Percentiles rank a stretch among this genome's conserved stretches.
Evolutionary conservation across 768 basidiomycete species (phyloP).

Genomic region (Vararia minispora): DNA sequence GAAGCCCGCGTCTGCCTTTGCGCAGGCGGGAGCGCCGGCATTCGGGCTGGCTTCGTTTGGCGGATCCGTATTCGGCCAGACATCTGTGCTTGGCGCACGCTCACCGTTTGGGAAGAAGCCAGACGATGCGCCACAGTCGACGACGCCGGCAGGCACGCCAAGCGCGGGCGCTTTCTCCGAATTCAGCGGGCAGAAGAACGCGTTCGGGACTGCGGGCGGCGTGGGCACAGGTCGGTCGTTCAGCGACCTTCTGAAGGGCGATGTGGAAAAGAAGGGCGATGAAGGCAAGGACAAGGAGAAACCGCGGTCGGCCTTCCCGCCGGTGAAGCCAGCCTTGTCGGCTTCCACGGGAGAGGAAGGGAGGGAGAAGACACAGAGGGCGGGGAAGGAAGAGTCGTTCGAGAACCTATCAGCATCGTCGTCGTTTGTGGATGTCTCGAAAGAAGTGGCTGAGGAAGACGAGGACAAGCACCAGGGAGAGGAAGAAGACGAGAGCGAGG

Average conservation of each 20-base stretch:
- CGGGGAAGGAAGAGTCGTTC: conserved; percentile 4
- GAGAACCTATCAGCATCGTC: conserved; percentile 8
- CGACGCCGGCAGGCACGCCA: conserved; percentile 13
- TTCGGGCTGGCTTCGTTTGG: conserved; percentile 22
- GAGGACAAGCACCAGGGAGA: conserved; percentile 7
- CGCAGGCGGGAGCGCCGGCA: conserved; percentile 6
- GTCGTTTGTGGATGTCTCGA: conserved; percentile 11
- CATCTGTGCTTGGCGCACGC: conserved; percentile 17
- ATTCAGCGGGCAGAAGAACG: conserved; percentile 21
- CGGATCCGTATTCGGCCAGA: conserved; percentile 28
- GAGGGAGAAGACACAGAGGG: conserved; percentile 1
- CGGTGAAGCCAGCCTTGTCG: neutral
- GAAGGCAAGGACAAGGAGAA: conserved; percentile 5
- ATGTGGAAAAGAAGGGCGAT: conserved; percentile 5
- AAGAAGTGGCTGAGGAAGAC: conserved; percentile 10
- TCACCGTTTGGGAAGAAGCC: conserved; percentile 14
- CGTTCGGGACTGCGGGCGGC: conserved; percentile 31
- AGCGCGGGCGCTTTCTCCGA: conserved; percentile 30
- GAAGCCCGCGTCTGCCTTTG: conserved; percentile 9
- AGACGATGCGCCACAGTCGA: conserved; percentile 10
- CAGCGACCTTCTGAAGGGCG: conserved; percentile 43
- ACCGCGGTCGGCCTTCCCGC: neutral
- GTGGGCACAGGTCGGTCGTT: conserved; percentile 46
- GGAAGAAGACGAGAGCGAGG: conserved; percentile 12
- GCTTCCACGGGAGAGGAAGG: conserved; percentile 1